Evolutionary conservation across 176 grass and related monocot species (phyloP).

Genomic region (Melocanna baccifera): DNA sequence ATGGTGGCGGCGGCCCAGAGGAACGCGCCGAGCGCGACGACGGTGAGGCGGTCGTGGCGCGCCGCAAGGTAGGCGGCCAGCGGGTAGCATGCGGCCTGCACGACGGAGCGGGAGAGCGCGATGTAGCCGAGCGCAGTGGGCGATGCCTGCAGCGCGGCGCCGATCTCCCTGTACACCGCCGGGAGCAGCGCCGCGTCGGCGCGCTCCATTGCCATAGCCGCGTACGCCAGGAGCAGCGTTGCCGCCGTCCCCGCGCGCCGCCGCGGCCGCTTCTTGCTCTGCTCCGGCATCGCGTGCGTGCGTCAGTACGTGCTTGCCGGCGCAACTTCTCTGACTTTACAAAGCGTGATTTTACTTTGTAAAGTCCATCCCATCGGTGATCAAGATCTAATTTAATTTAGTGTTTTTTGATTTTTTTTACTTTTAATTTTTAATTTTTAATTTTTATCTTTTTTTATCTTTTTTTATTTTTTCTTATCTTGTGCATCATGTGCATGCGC

Average conservation of each 20-base stretch:
- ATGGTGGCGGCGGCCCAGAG: conserved; percentile 76
- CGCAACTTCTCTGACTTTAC: no score
- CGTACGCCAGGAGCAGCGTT: conserved; percentile 60
- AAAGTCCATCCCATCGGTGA: no score
- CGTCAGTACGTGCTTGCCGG: no score
- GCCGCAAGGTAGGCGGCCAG: conserved; percentile 62
- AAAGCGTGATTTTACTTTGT: no score
- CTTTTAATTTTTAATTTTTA: no score
- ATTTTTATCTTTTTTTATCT: no score
- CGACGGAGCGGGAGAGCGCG: conserved; percentile 70
- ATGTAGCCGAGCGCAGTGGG: conserved; percentile 66
- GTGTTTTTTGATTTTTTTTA: no score
- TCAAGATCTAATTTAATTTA: no score
- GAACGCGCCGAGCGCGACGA: conserved; percentile 78
- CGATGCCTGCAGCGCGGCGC: conserved; percentile 53
- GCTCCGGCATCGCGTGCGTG: conserved; percentile 23
- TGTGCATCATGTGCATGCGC: no score
- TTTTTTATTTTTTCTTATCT: no score
- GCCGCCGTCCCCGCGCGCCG: conserved; percentile 15
- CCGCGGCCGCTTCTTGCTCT: background rate
- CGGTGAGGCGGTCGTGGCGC: conserved; percentile 59
- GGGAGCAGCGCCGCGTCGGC: conserved; percentile 87
- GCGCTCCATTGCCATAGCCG: conserved; percentile 76
- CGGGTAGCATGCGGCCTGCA: conserved; percentile 75
- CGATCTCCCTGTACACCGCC: conserved; percentile 79